Evolutionary conservation across 192 early-diverging fungal genomes (phyloP).

Genomic region (Coemansia sp.): DNA sequence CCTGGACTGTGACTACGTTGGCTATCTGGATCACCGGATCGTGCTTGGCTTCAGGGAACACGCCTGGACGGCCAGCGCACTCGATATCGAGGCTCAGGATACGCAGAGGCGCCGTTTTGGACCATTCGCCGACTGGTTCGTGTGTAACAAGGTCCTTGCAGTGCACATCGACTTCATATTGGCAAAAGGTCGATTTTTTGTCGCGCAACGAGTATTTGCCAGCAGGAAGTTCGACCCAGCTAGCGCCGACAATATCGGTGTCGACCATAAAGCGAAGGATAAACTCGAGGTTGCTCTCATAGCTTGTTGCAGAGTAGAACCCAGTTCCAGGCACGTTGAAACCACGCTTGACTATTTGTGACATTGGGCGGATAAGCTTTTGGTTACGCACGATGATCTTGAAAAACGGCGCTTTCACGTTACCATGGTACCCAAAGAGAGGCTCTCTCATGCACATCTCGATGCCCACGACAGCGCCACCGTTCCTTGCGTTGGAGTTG

Average conservation of each 20-base stretch:
- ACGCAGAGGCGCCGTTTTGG: conserved; percentile 88
- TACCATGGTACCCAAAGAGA: conserved; percentile 87
- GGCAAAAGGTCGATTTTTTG: conserved; percentile 52
- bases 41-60: conserved; percentile 88
- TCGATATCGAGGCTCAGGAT: conserved; percentile 99
- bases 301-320: conserved; percentile 59
- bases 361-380: conserved; percentile 39
- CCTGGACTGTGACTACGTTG: conserved; percentile 89
- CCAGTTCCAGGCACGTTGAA: conserved; percentile 61
- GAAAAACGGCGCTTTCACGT: conserved; percentile 75
- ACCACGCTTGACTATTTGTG: conserved; percentile 54
- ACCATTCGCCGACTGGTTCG: conserved; percentile 87
- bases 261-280: conserved; percentile 96
- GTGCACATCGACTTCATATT: conserved; percentile 81
- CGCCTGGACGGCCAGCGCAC: conserved; percentile 92
- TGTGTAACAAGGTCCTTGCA: conserved; percentile 80
- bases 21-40: conserved; percentile 99
- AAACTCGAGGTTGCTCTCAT: conserved; percentile 89
- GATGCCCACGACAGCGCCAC: conserved; percentile 40
- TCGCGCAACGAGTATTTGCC: conserved; percentile 67
- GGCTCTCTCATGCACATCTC: conserved; percentile 75
- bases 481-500: conserved; percentile 4
- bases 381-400: conserved; percentile 70
- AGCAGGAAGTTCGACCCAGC: conserved; percentile 88
- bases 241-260: conserved; percentile 75